Percentiles rank a stretch among this genome's conserved stretches.
These are phyloP conservation scores for Flaveria robusta DNA, from an alignment of 129 eudicot species.

Conservation along the genomic window DNA sequence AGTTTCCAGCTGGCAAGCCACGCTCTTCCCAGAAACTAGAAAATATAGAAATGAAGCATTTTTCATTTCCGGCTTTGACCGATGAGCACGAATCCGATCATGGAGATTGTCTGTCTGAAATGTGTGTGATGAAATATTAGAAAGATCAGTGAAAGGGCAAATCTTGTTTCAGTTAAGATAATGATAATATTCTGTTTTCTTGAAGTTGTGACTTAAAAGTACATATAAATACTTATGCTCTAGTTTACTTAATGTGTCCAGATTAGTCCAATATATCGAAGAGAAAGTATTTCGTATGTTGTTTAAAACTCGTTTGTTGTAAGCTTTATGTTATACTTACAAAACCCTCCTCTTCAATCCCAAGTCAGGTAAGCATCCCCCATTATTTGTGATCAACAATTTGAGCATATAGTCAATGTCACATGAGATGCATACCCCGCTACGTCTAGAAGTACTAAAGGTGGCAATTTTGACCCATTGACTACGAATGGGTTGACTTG, in stretches of 20 bases:
- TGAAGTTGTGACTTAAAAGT: not conserved
- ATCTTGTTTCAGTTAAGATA: conserved; percentile 2
- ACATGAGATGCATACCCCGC: not conserved
- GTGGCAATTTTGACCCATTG: not conserved
- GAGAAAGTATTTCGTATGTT: too few relatives aligned
- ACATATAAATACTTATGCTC: not conserved
- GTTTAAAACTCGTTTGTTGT: too few relatives aligned
- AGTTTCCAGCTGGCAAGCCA: conserved; percentile 90
- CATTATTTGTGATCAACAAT: not conserved
- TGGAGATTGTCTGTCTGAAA: conserved; percentile 86
- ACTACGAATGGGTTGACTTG: not conserved
- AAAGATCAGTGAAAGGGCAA: conserved; percentile 12
- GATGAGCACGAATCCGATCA: conserved; percentile 77
- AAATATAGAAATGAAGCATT: conserved; percentile 70
- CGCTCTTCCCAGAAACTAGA: conserved; percentile 80
- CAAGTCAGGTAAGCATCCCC: not conserved
- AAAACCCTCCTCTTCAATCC: not conserved
- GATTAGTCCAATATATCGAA: too few relatives aligned
- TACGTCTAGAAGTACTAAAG: not conserved
- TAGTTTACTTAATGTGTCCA: not conserved
- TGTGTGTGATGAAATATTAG: not conserved
- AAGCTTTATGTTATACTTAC: not conserved
- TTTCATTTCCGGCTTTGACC: conserved; percentile 68
- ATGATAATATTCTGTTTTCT: not conserved
- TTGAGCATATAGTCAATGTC: not conserved